phyloP scores from a whole-genome alignment of 306 rosid species.

The Psophocarpus tetragonolobus region DNA sequence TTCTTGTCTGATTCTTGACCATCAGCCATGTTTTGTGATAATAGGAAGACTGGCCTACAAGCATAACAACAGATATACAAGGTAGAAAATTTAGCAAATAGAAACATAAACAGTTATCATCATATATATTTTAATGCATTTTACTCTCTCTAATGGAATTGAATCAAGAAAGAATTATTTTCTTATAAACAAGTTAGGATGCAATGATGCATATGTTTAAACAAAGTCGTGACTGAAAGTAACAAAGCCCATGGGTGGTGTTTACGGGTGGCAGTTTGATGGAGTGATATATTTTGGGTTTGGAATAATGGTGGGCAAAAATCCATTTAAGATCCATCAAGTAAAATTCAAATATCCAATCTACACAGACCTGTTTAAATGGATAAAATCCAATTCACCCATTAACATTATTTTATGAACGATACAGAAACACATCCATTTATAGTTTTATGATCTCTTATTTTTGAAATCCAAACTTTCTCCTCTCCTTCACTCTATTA shows the following conservation, averaged over 20 bases:
- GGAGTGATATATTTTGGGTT: background rate
- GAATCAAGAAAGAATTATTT: background rate
- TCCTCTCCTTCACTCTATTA: background rate
- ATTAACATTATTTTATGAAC: background rate
- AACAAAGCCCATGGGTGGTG: background rate
- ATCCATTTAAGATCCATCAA: background rate
- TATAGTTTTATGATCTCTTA: background rate
- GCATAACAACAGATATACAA: background rate
- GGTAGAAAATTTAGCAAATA: background rate
- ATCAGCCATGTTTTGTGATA: slow-evolving; percentile 49
- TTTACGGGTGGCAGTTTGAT: background rate
- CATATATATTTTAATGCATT: background rate
- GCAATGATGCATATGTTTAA: background rate
- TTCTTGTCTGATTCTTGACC: slow-evolving; percentile 72
- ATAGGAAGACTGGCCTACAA: background rate
- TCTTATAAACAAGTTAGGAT: background rate
- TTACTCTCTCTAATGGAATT: background rate
- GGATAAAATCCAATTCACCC: background rate
- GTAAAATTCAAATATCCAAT: background rate
- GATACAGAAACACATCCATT: background rate
- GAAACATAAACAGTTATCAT: background rate
- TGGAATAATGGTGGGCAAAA: background rate
- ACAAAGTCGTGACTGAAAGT: background rate
- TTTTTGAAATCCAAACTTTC: background rate
- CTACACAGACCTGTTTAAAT: background rate